These are phyloP conservation scores for Arthrinium puccinioides DNA, from an alignment of 2,329 filamentous ascomycete species.

Conservation along the genomic window DNA sequence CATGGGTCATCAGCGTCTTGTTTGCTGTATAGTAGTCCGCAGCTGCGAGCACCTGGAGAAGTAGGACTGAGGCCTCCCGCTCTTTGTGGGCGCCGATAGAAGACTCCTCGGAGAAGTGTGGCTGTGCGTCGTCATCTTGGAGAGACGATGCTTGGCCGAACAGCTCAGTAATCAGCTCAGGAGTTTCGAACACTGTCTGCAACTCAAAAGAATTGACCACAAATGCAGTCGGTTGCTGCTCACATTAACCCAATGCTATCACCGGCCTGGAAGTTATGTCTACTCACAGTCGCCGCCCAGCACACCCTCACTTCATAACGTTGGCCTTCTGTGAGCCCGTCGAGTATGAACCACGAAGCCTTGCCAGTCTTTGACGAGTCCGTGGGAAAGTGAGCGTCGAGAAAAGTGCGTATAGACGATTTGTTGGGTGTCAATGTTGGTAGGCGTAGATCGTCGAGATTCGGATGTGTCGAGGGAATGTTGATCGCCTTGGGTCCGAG, in stretches of 20 bases:
- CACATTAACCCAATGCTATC: conserved; percentile 4
- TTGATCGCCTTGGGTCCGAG: conserved; percentile 55
- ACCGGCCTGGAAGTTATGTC: conserved; percentile 2
- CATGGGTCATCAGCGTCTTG: conserved; percentile 63
- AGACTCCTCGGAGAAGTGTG: conserved; percentile 5
- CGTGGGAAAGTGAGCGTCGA: conserved; percentile 63
- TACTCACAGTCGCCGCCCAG: conserved; percentile 83
- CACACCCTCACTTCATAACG: conserved; percentile 90
- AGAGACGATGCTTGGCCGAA: conserved; percentile 10
- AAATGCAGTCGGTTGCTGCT: conserved; percentile 81
- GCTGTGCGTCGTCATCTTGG: conserved; percentile 5
- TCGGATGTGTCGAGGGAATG: conserved; percentile 48
- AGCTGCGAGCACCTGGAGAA: conserved; percentile 67
- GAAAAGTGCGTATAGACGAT: conserved; percentile 50
- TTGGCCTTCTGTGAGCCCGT: conserved; percentile 59
- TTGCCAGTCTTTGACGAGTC: conserved; percentile 43
- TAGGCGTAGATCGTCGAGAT: conserved; percentile 55
- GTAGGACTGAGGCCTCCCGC: conserved; percentile 45
- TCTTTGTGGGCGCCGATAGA: conserved; percentile 6
- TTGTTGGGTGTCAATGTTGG: conserved; percentile 53
- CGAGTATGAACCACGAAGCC: conserved; percentile 73
- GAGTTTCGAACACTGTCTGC: conserved; percentile 51
- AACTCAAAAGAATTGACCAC: conserved; percentile 58
- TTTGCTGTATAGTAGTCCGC: conserved; percentile 83
- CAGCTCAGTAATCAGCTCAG: conserved; percentile 58